Base-by-base conservation (phyloP, 2,329 filamentous ascomycete genomes). In the Apiospora aurea region DNA sequence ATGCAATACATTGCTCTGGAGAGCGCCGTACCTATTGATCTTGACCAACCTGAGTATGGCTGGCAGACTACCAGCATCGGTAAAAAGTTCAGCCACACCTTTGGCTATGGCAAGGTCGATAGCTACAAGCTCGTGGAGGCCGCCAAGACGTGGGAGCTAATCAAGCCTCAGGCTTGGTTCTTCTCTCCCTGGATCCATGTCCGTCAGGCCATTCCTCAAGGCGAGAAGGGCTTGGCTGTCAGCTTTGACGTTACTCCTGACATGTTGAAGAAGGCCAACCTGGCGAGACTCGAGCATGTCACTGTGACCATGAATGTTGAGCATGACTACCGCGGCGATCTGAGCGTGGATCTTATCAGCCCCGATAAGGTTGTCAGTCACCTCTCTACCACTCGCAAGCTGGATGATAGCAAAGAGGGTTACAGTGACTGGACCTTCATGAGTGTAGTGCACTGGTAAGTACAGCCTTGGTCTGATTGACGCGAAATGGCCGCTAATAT, bases 361-460 rank as follows among this genome's bases (percentile, higher is more conserved):
- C 96, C 96, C 0, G 86, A 90, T 44, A 93, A 94, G 13, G 84
- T 98, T 72, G 86, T 94, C 74, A 97, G 94, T 79, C 92, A 97
- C 79, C 89, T 99, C 70, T 93, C 95, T 5, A 93, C 91, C 16
- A 86, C 92, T 1, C 92, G 96, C 75, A 87, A 87, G 73, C 82
- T 89, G 29, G 96, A 99, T 81, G 85, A 87, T 1, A 88, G 87
- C 47, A 80, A 83, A 0, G 82, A 83, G 29, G 96, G 96, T 11
- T 99, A 98, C 80, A 85, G 91, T 49, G 94, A 98, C 83, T 99
- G 96, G 96, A 98, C 96, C 0, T 99, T 99, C 78, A 99, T 99
- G 96, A 97, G 92, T 74, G 96, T 99, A 49, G 95, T 92, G 75
- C 96, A 99, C 81, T 99, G 95, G 93, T 95, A 87, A 82, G 91